Percentiles rank a stretch among this genome's conserved stretches.
phyloP scores from a whole-genome alignment of 805 yeast species.

The Candida yuanshanica region DNA sequence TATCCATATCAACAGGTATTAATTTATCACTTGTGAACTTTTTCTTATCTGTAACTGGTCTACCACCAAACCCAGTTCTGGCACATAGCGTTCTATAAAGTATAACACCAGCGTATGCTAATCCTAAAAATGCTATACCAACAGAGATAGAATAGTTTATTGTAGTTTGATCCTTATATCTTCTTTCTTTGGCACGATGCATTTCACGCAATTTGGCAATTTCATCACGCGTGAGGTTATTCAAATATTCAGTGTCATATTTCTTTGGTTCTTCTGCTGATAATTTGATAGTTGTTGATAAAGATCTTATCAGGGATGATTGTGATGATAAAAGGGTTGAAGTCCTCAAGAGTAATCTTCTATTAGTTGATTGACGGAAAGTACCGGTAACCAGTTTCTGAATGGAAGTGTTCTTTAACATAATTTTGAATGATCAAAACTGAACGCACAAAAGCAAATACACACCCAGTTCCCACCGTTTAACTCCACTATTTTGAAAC shows the following conservation, averaged over 20 bases:
- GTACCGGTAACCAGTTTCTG: neutral
- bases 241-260: slow-evolving; percentile 10
- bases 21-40: slow-evolving; percentile 83
- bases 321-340: neutral
- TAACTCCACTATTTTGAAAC: too few relatives aligned
- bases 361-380: neutral
- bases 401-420: neutral
- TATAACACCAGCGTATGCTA: slow-evolving; percentile 90
- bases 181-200: slow-evolving; percentile 14
- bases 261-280: slow-evolving; percentile 3
- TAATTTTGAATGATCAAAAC: too few relatives aligned
- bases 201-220: slow-evolving; percentile 20
- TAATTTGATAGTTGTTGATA: slow-evolving; percentile 2
- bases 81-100: slow-evolving; percentile 87
- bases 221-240: slow-evolving; percentile 20
- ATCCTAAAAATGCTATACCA: slow-evolving; percentile 62
- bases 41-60: slow-evolving; percentile 80
- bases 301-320: slow-evolving; percentile 1
- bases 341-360: neutral
- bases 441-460: too few relatives aligned
- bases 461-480: too few relatives aligned
- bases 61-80: slow-evolving; percentile 94
- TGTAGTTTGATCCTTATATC: slow-evolving; percentile 35
- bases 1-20: slow-evolving; percentile 80
- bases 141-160: slow-evolving; percentile 66